A percentile compares a stretch with the other conserved stretches of the same genome.
phyloP scores from a whole-genome alignment of 495 filamentous ascomycete species.

The Xeromyces bisporus region DNA sequence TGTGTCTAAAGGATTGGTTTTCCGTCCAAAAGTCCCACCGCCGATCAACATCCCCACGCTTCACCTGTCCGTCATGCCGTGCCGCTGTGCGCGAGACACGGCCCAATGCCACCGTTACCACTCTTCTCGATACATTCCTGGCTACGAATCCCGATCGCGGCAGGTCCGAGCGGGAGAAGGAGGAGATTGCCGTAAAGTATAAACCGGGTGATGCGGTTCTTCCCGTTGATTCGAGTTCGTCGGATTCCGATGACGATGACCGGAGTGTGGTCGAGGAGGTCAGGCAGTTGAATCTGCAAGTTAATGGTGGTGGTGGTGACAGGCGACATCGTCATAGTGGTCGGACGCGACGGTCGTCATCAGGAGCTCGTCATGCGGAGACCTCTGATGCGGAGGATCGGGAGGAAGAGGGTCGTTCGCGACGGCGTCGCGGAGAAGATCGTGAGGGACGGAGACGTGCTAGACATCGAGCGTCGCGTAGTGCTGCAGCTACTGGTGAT shows the following conservation, averaged over 20 bases:
- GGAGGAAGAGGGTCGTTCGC: slow-evolving; percentile 19
- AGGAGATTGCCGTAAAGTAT: slow-evolving; percentile 51
- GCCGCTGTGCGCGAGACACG: slow-evolving; percentile 63
- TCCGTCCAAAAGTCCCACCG: slow-evolving; percentile 35
- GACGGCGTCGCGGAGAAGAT: slow-evolving; percentile 30
- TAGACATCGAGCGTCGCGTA: slow-evolving; percentile 3
- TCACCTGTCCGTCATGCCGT: slow-evolving; percentile 89
- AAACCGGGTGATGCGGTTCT: slow-evolving; percentile 59
- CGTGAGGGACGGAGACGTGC: slow-evolving; percentile 15
- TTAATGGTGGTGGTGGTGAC: slow-evolving; percentile 27
- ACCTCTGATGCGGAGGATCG: slow-evolving; percentile 17
- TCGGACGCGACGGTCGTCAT: slow-evolving; percentile 9
- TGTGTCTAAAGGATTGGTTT: slow-evolving; percentile 93
- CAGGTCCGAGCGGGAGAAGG: slow-evolving; percentile 49
- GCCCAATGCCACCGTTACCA: slow-evolving; percentile 70
- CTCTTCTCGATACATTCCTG: slow-evolving; percentile 61
- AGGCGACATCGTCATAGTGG: slow-evolving; percentile 16
- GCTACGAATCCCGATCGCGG: slow-evolving; percentile 54
- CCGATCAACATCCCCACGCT: slow-evolving; percentile 33
- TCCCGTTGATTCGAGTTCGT: slow-evolving; percentile 10
- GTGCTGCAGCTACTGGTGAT: slow-evolving; percentile 2
- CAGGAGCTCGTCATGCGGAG: slow-evolving; percentile 12
- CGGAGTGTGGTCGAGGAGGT: slow-evolving; percentile 51
- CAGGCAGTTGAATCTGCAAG: slow-evolving; percentile 51
- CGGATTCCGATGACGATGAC: slow-evolving; percentile 43